phyloP scores from a whole-genome alignment of 495 filamentous ascomycete genomes.

The Cairneyella variabilis region DNA sequence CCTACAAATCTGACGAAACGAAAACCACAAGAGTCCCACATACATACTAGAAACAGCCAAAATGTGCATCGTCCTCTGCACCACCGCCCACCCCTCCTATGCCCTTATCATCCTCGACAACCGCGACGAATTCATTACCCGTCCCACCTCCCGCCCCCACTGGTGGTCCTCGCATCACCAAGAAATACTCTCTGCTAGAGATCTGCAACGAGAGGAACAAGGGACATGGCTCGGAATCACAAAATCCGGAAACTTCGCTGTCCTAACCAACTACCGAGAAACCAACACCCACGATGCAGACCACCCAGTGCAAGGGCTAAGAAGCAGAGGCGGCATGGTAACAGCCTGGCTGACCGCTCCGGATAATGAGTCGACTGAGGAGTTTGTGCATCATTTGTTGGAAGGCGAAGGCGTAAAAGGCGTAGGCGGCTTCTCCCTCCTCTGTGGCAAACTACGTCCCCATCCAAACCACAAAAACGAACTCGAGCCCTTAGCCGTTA shows the following conservation, averaged over 20 bases:
- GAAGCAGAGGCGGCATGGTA: slow-evolving; percentile 79
- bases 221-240: slow-evolving; percentile 97
- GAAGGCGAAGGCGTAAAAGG: slow-evolving; percentile 60
- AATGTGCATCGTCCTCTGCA: slow-evolving; percentile 93
- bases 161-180: slow-evolving; percentile 65
- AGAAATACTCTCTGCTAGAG: slow-evolving; percentile 46
- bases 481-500: slow-evolving; percentile 71
- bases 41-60: slow-evolving; percentile 8
- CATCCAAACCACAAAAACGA: slow-evolving; percentile 29
- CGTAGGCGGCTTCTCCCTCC: slow-evolving; percentile 89
- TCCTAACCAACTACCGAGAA: slow-evolving; percentile 94
- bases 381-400: slow-evolving; percentile 69
- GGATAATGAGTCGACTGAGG: slow-evolving; percentile 44
- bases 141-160: slow-evolving; percentile 75
- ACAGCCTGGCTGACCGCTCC: slow-evolving; percentile 73
- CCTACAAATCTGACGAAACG: no score
- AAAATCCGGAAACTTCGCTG: slow-evolving; percentile 74
- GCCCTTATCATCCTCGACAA: slow-evolving; percentile 88
- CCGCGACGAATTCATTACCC: slow-evolving; percentile 90
- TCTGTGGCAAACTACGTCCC: slow-evolving; percentile 72
- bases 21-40: no score
- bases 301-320: slow-evolving; percentile 51
- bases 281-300: slow-evolving; percentile 48
- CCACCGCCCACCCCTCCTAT: slow-evolving; percentile 87
- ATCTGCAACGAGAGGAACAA: slow-evolving; percentile 47